Conservation (phyloP, 2,329 filamentous ascomycete species). For the Penicillium sp. region DNA sequence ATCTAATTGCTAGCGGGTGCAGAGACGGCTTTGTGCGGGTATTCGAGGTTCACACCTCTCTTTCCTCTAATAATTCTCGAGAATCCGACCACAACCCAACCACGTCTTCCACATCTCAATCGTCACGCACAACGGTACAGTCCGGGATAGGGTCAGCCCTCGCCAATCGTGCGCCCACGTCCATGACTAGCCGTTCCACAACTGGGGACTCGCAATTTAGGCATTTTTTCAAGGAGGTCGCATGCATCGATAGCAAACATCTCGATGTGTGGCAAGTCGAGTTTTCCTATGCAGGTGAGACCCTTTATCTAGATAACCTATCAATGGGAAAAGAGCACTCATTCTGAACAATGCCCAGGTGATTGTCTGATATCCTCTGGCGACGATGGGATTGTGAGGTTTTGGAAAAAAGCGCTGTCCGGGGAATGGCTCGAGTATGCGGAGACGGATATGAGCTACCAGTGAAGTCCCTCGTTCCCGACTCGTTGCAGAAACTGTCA, state of each 20-base stretch:
- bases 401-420: slow-evolving; percentile 50
- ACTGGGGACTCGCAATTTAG: slow-evolving; percentile 45
- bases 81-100: slow-evolving; percentile 32
- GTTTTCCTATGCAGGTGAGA: slow-evolving; percentile 49
- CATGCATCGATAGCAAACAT: slow-evolving; percentile 50
- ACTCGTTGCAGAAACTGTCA: background rate
- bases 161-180: slow-evolving; percentile 39
- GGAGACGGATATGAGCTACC: slow-evolving; percentile 46
- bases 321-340: background rate
- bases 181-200: slow-evolving; percentile 38
- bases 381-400: slow-evolving; percentile 48
- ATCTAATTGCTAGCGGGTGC: slow-evolving; percentile 87
- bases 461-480: slow-evolving; percentile 23
- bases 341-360: slow-evolving; percentile 32
- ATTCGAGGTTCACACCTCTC: slow-evolving; percentile 65
- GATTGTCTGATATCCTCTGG: slow-evolving; percentile 51
- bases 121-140: slow-evolving; percentile 40
- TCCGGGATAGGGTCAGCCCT: slow-evolving; percentile 50
- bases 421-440: slow-evolving; percentile 53
- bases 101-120: slow-evolving; percentile 34
- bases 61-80: slow-evolving; percentile 34
- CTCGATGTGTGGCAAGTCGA: slow-evolving; percentile 53
- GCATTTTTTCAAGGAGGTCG: slow-evolving; percentile 48
- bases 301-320: background rate
- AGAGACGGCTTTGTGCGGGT: slow-evolving; percentile 90